Percentiles rank a stretch among this genome's conserved stretches.
These are phyloP conservation scores for Lepidopterella palustris DNA, from an alignment of 495 filamentous ascomycete species.

Conservation along the genomic window DNA sequence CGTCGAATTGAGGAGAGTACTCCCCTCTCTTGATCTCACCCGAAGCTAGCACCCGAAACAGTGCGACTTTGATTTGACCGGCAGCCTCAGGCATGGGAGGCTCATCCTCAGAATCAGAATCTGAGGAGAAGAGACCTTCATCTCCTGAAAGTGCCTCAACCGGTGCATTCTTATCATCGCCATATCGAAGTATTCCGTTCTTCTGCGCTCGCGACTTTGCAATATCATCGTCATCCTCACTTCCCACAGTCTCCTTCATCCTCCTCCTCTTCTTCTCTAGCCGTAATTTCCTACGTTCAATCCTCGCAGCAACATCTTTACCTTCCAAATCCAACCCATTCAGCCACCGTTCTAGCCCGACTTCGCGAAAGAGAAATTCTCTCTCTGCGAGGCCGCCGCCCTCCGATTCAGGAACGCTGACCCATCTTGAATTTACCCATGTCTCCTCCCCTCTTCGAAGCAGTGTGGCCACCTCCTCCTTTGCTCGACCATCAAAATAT, in stretches of 20 bases:
- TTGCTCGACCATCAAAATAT: conserved; percentile 91
- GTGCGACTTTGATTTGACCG: conserved; percentile 95
- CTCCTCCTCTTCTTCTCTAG: conserved; percentile 78
- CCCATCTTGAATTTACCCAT: conserved; percentile 98
- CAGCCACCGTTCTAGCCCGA: conserved; percentile 91
- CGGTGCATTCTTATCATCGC: conserved; percentile 62
- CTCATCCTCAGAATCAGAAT: conserved; percentile 78
- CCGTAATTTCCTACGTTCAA: conserved; percentile 78
- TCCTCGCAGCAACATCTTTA: conserved; percentile 73
- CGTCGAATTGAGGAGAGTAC: conserved; percentile 97
- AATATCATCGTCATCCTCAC: conserved; percentile 43
- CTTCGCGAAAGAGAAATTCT: conserved; percentile 96
- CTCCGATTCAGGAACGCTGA: conserved; percentile 83
- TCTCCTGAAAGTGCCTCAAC: conserved; percentile 68
- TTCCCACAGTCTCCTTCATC: conserved; percentile 42
- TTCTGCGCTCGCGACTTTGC: conserved; percentile 33
- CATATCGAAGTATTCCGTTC: conserved; percentile 70
- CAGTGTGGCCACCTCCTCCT: conserved; percentile 95
- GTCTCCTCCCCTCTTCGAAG: conserved; percentile 92
- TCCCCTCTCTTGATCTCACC: conserved; percentile 96
- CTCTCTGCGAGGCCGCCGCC: conserved; percentile 91
- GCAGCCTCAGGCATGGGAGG: conserved; percentile 81
- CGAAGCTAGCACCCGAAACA: conserved; percentile 91
- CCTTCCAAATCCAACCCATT: conserved; percentile 90
- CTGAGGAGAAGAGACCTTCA: conserved; percentile 53